phyloP scores from a whole-genome alignment of 768 basidiomycete genomes.

The Multifurca ochricompacta region DNA sequence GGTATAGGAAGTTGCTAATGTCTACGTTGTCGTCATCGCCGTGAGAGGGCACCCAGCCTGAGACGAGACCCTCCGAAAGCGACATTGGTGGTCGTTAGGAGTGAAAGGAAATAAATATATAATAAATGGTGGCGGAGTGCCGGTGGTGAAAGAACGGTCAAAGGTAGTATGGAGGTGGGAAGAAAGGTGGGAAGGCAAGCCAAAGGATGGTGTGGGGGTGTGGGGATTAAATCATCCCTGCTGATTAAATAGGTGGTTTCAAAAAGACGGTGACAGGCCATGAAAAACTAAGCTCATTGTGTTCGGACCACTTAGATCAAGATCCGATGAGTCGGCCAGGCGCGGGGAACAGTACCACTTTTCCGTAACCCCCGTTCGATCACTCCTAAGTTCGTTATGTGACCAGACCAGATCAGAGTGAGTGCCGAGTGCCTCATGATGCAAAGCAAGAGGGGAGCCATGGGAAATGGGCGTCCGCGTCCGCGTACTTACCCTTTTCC shows the following conservation, averaged over 20 bases:
- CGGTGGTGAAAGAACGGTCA: not conserved
- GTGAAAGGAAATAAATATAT: too few relatives aligned
- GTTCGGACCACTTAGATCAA: constrained; percentile 10
- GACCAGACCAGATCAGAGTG: too few relatives aligned
- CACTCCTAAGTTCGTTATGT: constrained; percentile 5
- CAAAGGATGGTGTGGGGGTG: not conserved
- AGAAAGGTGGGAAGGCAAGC: too few relatives aligned
- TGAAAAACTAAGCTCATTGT: constrained; percentile 11
- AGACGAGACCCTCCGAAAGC: constrained; percentile 15
- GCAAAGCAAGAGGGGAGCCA: not conserved
- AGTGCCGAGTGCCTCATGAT: constrained; percentile 1
- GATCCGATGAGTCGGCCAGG: constrained; percentile 3
- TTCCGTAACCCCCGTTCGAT: not conserved
- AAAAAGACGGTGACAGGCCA: not conserved
- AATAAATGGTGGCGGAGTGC: constrained; percentile 8
- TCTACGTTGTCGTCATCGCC: constrained; percentile 19
- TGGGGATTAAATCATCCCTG: too few relatives aligned
- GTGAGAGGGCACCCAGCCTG: constrained; percentile 20
- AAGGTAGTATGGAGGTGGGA: not conserved
- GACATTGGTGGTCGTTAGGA: constrained; percentile 18
- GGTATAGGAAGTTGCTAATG: constrained; percentile 4
- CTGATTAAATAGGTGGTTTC: constrained; percentile 19
- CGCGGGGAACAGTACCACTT: not conserved
- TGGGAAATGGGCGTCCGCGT: not conserved
- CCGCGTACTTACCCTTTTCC: not conserved